Conservation (phyloP, 164 flowering plant genomes). For the Chimonanthus salicifolius region DNA sequence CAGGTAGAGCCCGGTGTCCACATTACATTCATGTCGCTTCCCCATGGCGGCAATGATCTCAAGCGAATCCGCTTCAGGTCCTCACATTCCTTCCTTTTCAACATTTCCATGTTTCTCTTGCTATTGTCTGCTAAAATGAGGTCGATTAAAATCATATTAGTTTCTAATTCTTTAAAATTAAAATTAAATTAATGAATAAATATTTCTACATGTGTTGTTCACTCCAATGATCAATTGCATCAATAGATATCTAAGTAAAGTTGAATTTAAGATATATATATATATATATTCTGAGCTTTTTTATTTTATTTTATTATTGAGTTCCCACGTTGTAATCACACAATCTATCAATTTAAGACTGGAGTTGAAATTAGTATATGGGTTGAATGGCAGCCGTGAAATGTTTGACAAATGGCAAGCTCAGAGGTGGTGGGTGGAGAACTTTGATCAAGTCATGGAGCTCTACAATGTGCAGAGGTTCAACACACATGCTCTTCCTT, state of each 20-base stretch:
- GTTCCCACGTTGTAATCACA: no score
- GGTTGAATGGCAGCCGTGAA: conserved; percentile 68
- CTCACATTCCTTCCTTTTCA: neutral
- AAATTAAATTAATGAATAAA: no score
- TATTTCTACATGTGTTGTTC: no score
- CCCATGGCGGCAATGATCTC: conserved; percentile 88
- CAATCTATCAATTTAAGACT: neutral
- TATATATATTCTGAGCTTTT: no score
- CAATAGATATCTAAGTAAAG: no score
- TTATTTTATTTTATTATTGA: no score
- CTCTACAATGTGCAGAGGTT: conserved; percentile 96
- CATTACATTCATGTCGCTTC: conserved; percentile 89
- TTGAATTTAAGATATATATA: no score
- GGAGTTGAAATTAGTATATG: neutral
- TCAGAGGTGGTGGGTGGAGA: conserved; percentile 99
- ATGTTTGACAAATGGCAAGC: conserved; percentile 98
- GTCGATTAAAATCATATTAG: no score
- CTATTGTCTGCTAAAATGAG: no score
- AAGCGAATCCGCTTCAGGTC: conserved; percentile 94
- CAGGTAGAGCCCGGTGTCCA: conserved; percentile 99
- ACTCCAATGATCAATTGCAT: no score
- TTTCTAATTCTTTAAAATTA: no score
- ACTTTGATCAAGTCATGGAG: conserved; percentile 87
- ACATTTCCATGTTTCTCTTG: no score
- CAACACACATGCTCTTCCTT: conserved; percentile 76